Base-by-base conservation (phyloP, 208 protist genomes). In the Phytomonas sp. region DNA sequence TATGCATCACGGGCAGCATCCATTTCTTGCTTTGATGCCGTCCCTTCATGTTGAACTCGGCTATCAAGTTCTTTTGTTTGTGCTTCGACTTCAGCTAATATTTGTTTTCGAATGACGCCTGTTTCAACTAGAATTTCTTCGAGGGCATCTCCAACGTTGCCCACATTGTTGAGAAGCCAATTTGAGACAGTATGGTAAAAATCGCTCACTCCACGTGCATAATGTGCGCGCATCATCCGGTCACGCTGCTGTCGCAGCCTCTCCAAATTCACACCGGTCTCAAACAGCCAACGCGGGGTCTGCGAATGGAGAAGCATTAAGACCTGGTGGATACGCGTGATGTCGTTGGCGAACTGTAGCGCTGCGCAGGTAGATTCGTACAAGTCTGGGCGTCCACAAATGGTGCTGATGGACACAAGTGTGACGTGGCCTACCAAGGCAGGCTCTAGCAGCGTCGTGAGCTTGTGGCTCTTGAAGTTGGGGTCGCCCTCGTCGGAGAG, bases 221-320 rank as follows among this genome's bases (percentile, higher is more conserved):
- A 89, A 75, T 83, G 72, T 67, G 84, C 85, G n/a, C 46, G 37
- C 62, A 91, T 69, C 23, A 85, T 56, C 53, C 71, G 61, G 32
- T 90, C 80, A 5, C 83, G 82, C 37, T 82, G 73, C 68, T 71
- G 53, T 23, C 82, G 76, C 64, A 95, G 79, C 59, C 79, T 72
- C 75, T 91, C 83, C 0, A 95, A 64, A 59, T 66, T 72, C 33
- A 85, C 79, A 11, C 81, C 87, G 37, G 87, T 80, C 33, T 95
- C 89, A 43, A 90, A 82, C 28, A 95, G 76, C 89, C 89, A 95
- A 0, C 81, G 81, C 1, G 89, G 89, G 17, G 85, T 78, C 37
- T 85, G 77, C 71, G 92, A 88, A 78, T 95, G 89, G 37, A 84
- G 82, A 17, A 93, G 78, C 76, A 87, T 88, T 26, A 93, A 82